These are phyloP conservation scores for Verticillium nubilum DNA, from an alignment of 2,329 filamentous ascomycete genomes.

Conservation along the genomic window DNA sequence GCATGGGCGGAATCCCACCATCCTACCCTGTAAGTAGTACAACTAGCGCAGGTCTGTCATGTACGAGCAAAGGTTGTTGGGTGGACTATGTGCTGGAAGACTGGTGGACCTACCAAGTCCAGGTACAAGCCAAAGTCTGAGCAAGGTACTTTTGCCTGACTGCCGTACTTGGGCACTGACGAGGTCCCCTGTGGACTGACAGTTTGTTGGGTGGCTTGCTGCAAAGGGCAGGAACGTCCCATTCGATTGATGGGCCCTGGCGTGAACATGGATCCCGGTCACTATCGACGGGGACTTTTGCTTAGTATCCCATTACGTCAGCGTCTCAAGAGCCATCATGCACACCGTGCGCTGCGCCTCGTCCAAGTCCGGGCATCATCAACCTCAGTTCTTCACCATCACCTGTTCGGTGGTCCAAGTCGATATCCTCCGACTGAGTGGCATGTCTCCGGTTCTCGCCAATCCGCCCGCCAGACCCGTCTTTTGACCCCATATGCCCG, in stretches of 20 bases:
- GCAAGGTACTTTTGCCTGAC: no score
- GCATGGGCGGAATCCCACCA: neutral
- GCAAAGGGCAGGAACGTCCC: neutral
- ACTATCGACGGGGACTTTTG: neutral
- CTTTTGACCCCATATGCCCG: neutral
- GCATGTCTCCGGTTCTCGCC: neutral
- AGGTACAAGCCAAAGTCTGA: no score
- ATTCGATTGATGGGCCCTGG: neutral
- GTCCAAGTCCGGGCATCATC: neutral
- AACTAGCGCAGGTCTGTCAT: neutral
- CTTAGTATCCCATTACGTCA: neutral
- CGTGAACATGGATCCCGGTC: neutral
- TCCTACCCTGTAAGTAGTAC: neutral
- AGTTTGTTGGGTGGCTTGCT: neutral
- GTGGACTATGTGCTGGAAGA: neutral
- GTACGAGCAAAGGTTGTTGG: neutral
- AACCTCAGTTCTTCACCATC: neutral
- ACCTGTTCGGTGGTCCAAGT: neutral
- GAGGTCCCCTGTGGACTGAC: neutral
- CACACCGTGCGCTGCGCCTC: neutral
- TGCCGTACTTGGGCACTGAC: no score
- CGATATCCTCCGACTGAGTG: neutral
- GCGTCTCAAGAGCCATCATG: neutral
- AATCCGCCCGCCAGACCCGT: neutral
- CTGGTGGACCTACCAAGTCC: no score